Conservation (phyloP, 2,329 filamentous ascomycete genomes). For the Neopestalotiopsis sp. region DNA sequence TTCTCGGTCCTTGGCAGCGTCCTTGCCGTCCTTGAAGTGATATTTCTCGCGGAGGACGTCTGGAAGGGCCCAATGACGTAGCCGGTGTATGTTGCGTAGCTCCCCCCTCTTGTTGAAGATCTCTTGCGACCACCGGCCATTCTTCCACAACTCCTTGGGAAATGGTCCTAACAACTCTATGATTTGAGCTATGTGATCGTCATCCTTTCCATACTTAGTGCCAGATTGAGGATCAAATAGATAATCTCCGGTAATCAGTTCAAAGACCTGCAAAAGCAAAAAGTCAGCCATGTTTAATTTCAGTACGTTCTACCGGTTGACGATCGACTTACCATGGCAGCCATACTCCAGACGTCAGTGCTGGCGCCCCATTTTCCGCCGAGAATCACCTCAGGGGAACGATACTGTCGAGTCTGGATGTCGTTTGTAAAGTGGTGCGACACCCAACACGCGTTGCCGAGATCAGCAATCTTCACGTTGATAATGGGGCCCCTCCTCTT, state of each 20-base stretch:
- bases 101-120: constrained; percentile 99
- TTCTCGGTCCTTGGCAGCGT: constrained; percentile 49
- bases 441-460: constrained; percentile 98
- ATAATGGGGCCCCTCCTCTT: constrained; percentile 69
- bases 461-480: constrained; percentile 97
- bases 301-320: background rate
- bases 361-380: constrained; percentile 99
- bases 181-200: constrained; percentile 98
- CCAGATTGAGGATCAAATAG: constrained; percentile 98
- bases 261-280: constrained; percentile 72
- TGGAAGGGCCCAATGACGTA: constrained; percentile 93
- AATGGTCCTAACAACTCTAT: constrained; percentile 95
- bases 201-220: constrained; percentile 98
- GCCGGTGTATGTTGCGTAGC: constrained; percentile 92
- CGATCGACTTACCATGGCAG: constrained; percentile 79
- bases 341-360: constrained; percentile 99
- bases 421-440: constrained; percentile 99
- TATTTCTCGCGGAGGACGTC: constrained; percentile 97
- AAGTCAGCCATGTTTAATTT: background rate
- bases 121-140: constrained; percentile 96
- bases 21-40: constrained; percentile 85
- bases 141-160: constrained; percentile 87
- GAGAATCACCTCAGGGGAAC: constrained; percentile 95
- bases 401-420: constrained; percentile 96
- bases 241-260: constrained; percentile 97